phyloP scores from a whole-genome alignment of 108 stramenopile genomes.

The Skeletonema marinoi region DNA sequence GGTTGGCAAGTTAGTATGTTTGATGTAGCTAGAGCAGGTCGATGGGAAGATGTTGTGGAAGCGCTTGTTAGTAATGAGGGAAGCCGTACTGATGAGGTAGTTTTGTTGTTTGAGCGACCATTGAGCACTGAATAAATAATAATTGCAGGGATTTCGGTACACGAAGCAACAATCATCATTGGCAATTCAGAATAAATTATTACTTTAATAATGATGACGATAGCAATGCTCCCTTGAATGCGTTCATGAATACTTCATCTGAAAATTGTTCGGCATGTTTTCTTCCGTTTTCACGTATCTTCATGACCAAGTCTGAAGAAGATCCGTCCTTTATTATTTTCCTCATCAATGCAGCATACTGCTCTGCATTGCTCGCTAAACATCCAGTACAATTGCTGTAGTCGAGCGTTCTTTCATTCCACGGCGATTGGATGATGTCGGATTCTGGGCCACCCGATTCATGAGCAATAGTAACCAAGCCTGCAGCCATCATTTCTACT shows the following conservation, averaged over 20 bases:
- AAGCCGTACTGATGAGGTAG: constrained; percentile 75
- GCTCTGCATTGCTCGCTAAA: constrained; percentile 72
- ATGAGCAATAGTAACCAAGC: constrained; percentile 94
- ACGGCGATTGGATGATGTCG: constrained; percentile 64
- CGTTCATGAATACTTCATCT: constrained; percentile 60
- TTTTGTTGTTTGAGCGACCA: constrained; percentile 82
- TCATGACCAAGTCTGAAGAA: constrained; percentile 12
- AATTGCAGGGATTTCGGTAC: background rate
- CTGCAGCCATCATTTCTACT: constrained; percentile 99
- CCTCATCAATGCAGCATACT: constrained; percentile 78
- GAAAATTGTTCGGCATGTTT: constrained; percentile 71
- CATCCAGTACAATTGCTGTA: constrained; percentile 56
- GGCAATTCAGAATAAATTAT: background rate
- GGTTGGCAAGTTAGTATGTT: constrained; percentile 80
- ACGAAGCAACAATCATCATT: background rate
- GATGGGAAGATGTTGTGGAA: constrained; percentile 75
- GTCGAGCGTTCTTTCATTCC: constrained; percentile 11
- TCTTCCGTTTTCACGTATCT: constrained; percentile 55
- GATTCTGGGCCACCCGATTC: constrained; percentile 94
- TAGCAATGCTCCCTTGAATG: constrained; percentile 45
- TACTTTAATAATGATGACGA: constrained; percentile 40
- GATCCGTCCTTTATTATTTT: constrained; percentile 52
- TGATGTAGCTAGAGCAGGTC: constrained; percentile 72
- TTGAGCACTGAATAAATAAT: constrained; percentile 6
- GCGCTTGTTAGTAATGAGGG: constrained; percentile 71